A percentile compares a stretch with the other conserved stretches of the same genome.
Conservation (phyloP, 2,329 filamentous ascomycete genomes). For the Arachnopeziza araneosa region DNA sequence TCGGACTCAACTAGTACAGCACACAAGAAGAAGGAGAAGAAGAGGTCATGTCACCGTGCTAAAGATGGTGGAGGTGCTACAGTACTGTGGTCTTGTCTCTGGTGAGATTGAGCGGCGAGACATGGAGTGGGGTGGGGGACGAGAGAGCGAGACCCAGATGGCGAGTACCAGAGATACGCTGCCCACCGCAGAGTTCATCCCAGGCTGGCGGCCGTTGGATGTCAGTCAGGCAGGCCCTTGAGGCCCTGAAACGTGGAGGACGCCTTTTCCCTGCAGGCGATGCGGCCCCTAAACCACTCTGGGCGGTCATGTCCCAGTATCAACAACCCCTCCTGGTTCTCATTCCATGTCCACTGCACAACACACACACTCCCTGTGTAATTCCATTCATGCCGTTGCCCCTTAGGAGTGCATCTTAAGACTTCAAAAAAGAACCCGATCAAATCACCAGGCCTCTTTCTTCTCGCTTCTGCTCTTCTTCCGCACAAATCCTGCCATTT, state of each 20-base stretch:
- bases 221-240: not conserved
- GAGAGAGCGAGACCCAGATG: not conserved
- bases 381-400: conserved; percentile 1
- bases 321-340: not conserved
- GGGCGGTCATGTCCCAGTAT: too few relatives aligned
- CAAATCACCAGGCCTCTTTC: not conserved
- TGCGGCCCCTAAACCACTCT: not conserved
- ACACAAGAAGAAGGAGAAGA: not conserved
- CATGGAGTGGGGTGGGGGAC: too few relatives aligned
- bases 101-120: not conserved
- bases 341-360: too few relatives aligned
- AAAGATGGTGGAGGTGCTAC: too few relatives aligned
- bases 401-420: conserved; percentile 14
- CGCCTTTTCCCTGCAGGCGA: too few relatives aligned
- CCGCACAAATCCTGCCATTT: conserved; percentile 2
- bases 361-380: not conserved
- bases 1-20: not conserved
- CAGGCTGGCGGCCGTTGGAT: not conserved
- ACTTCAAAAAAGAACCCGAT: not conserved
- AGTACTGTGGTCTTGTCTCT: too few relatives aligned
- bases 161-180: not conserved
- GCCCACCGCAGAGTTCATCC: not conserved
- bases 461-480: not conserved
- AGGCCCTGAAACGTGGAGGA: not conserved
- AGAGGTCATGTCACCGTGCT: too few relatives aligned